Evolutionary conservation across 2,329 filamentous ascomycete genomes (phyloP), one percentile per base, ranked within the genome.

Genomic region (Fusarium haematococcum): DNA sequence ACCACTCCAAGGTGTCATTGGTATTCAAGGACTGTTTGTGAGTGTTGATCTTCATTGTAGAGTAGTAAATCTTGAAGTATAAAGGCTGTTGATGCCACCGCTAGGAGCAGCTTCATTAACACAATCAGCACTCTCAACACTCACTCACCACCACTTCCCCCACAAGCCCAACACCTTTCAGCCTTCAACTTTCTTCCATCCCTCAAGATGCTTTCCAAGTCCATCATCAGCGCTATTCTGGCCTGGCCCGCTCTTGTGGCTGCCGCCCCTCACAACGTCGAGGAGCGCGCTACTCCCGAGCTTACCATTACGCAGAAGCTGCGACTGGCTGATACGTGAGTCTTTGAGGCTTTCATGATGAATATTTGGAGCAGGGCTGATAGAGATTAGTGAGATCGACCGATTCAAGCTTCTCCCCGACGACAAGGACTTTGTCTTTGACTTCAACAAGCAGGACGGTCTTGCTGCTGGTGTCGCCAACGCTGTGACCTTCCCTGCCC

Each of bases 401-500:
- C 85, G 84, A 52, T 83, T 83, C 72, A 78, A 78, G n/a, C 83
- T 87, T 62, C 83, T 88, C 6, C 81, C 83, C 6, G 78, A 85
- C 30, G 80, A 88, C 74, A 70, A 80, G 8, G 81, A 88, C 67
- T 88, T 88, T 79, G 78, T 86, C 78, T 89, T 86, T 80, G 82
- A 86, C 79, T 88, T 89, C 79, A 83, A 82, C 71, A 74, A 74
- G 63, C 14, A 45, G 25, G 54, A 20, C 30, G 67, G 23, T 48
- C 68, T 52, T 9, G 72, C 20, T 9, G 41, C 82, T 85, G 74
- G 82, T 87, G 86, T 62, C 6, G 87, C 88, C 41, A 88, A 90
- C 79, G 84, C 88, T 77, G 86, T 87, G 80, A 86, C 85, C 32
- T 90, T 90, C 81, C 89, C 89, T 6, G 87, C 88, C 14, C 85